phyloP scores from a whole-genome alignment of 2,329 filamentous ascomycete genomes.

The Akanthomyces uredinophilus region DNA sequence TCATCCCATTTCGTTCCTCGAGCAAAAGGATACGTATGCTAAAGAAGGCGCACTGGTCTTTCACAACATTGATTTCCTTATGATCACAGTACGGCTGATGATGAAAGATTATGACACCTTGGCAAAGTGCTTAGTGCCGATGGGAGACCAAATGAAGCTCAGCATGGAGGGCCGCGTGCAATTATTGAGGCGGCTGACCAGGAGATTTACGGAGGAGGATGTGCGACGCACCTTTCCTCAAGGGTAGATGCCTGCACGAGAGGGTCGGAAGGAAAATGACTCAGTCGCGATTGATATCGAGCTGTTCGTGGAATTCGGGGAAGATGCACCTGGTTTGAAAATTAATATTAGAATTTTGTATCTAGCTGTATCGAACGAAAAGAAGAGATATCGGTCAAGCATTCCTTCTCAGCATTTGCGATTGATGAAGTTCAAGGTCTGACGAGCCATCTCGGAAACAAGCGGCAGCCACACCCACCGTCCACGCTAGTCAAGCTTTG shows the following conservation, averaged over 20 bases:
- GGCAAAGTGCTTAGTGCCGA: constrained; percentile 66
- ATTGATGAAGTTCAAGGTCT: neutral
- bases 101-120: constrained; percentile 67
- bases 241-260: neutral
- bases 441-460: neutral
- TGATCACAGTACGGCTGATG: constrained; percentile 64
- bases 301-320: neutral
- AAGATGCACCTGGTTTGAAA: neutral
- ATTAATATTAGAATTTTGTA: too few species aligned
- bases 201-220: constrained; percentile 46
- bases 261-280: neutral
- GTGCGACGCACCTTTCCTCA: too few species aligned
- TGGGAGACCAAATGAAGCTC: constrained; percentile 65
- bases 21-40: constrained; percentile 62
- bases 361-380: too few species aligned
- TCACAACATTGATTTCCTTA: constrained; percentile 60
- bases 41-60: constrained; percentile 57
- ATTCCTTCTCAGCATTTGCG: too few species aligned
- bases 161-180: constrained; percentile 56
- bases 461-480: neutral
- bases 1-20: constrained; percentile 68
- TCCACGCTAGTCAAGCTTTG: neutral
- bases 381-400: too few species aligned
- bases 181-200: constrained; percentile 18
- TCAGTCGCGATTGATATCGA: neutral